Conservation (phyloP, 768 basidiomycete genomes). For the Mycena polygramma region DNA sequence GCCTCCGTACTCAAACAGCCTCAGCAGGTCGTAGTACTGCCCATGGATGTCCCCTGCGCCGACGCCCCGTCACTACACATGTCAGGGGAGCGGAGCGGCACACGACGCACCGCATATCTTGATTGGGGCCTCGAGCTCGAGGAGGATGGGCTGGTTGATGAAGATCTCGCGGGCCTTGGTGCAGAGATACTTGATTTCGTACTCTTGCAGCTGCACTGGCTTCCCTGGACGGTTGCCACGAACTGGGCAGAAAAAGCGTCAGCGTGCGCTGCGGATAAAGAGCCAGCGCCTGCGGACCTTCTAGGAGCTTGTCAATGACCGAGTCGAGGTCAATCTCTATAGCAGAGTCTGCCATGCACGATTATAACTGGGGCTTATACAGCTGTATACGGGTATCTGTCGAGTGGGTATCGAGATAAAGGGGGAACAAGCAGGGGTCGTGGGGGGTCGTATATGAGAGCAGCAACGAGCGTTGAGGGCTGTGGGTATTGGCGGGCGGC, state of each 20-base stretch:
- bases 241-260: conserved; percentile 60
- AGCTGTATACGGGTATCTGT: conserved; percentile 15
- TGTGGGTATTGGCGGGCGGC: conserved; percentile 17
- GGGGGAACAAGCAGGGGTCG: conserved; percentile 1
- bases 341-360: conserved; percentile 79
- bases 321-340: conserved; percentile 99
- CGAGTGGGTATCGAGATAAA: conserved; percentile 25
- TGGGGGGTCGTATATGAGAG: background rate
- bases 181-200: conserved; percentile 99
- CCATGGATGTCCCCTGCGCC: conserved; percentile 95
- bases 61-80: conserved; percentile 16
- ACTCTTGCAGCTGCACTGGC: conserved; percentile 97
- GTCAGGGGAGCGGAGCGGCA: background rate
- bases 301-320: conserved; percentile 97
- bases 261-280: conserved; percentile 4
- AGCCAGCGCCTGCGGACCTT: conserved; percentile 76
- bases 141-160: conserved; percentile 97
- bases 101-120: conserved; percentile 92
- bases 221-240: conserved; percentile 99
- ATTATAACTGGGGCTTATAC: conserved; percentile 26
- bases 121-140: conserved; percentile 98
- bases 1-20: conserved; percentile 98
- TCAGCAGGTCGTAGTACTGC: conserved; percentile 98
- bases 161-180: conserved; percentile 99
- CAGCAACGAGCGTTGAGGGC: background rate